Base-by-base conservation (phyloP, 495 filamentous ascomycete genomes). In the Polyplosphaeria fusca region DNA sequence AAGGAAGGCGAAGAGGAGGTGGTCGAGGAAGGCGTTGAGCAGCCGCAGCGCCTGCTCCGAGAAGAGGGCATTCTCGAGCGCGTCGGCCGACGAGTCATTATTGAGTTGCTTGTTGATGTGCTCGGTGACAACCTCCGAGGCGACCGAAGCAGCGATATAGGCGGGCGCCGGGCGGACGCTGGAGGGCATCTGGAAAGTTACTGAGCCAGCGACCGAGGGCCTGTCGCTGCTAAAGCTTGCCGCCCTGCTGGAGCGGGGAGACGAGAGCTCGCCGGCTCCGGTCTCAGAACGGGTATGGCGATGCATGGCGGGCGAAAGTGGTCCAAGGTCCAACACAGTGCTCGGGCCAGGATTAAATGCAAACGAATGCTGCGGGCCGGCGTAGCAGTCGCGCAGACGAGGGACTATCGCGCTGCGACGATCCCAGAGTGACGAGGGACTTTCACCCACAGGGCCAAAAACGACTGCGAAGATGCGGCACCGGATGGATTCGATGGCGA, bases 21-120 rank as follows among this genome's bases (percentile, higher is more conserved):
- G 89, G 67, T 99, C 94, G 45, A 99, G 82, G 71, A 99, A 97
- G 48, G 83, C 81, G 68, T 99, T 99, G 70, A 96, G 78, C 3
- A 94, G 79, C 27, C 79, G 77, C 44, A 99, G 75, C 1, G 93
- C 89, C 18, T 77, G 79, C 5, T 82, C 79, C 42, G 89, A 86
- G 23, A 96, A 88, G 47, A 85, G 70, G n/a, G 87, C 88, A 14
- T 81, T 79, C 52, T 83, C 82, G 47, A 78, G 78, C 13, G 80
- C 79, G 3, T 82, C 80, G 51, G 85, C 79, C 25, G 84, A 77
- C 47, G 78, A 79, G 48, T 78, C 71, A 40, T 84, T 81, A 49
- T 43, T 44, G 28, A 82, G 75, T 63, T 86, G 84, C 58, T 79
- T 83, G 58, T 89, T 87, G 72, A 92, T 87, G 65, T 94, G 86